phyloP scores from a whole-genome alignment of 139 green algal genomes.

The Tetradesmus lagerheimii region DNA sequence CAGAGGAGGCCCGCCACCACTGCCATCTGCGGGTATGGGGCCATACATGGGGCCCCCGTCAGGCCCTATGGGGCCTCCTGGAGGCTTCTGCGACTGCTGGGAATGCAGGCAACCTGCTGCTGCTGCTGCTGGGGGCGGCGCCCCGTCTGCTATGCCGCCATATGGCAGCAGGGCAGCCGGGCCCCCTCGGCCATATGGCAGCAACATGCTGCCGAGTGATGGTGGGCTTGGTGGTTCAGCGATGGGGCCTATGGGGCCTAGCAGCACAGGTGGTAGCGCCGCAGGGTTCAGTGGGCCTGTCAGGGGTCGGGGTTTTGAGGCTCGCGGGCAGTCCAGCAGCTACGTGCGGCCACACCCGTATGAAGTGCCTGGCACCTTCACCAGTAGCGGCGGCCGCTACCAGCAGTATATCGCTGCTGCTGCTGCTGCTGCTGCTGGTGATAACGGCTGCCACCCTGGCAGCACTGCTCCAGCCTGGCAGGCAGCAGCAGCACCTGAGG shows the following conservation, averaged over 20 bases:
- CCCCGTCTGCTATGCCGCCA: background rate
- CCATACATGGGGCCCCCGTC: background rate
- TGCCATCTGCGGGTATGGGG: background rate
- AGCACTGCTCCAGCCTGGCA: background rate
- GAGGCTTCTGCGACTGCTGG: slow-evolving; percentile 11
- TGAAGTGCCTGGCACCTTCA: background rate
- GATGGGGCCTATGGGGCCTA: background rate
- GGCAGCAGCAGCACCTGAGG: background rate
- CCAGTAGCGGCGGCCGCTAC: background rate
- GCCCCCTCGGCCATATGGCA: background rate
- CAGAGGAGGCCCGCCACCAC: background rate
- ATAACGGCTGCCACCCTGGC: background rate
- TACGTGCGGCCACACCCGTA: slow-evolving; percentile 7
- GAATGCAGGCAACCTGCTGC: background rate
- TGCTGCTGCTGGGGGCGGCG: background rate
- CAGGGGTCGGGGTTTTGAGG: background rate
- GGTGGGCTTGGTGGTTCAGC: background rate
- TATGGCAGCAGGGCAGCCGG: slow-evolving; percentile 1
- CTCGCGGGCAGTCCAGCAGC: background rate
- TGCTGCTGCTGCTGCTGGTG: background rate
- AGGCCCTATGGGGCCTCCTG: background rate
- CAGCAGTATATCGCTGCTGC: background rate
- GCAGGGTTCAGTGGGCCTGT: background rate
- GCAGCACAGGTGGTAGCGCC: background rate
- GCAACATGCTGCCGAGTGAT: background rate